These are phyloP conservation scores for Lantana camara DNA, from an alignment of 257 asterid genomes.

Conservation along the genomic window DNA sequence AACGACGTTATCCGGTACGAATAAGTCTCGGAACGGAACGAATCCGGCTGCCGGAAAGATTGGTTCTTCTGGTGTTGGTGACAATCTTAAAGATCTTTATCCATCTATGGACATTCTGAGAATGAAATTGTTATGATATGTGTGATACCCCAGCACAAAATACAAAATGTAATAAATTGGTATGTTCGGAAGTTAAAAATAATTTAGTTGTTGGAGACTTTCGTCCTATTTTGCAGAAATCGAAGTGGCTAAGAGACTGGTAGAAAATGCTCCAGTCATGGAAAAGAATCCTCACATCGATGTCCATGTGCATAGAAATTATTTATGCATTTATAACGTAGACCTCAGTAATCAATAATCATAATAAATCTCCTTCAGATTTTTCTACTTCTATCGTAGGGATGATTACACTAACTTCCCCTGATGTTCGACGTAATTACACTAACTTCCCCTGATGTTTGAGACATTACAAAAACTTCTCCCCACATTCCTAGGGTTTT, in stretches of 20 bases:
- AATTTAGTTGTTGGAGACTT: no score
- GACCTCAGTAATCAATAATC: not conserved
- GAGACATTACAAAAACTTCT: no score
- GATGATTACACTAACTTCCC: no score
- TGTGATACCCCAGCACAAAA: no score
- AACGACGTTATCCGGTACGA: not conserved
- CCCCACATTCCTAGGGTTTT: no score
- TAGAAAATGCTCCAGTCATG: conserved; percentile 27
- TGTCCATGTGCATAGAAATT: conserved; percentile 35
- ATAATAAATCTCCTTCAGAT: no score
- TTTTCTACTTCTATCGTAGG: no score
- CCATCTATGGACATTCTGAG: conserved; percentile 23
- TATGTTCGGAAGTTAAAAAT: conserved; percentile 24
- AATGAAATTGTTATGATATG: no score
- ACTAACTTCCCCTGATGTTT: no score
- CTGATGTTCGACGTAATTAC: no score
- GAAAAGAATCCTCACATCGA: conserved; percentile 27
- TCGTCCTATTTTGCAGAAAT: conserved; percentile 36
- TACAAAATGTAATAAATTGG: no score
- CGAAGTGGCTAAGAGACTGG: conserved; percentile 36
- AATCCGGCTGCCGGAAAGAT: conserved; percentile 1
- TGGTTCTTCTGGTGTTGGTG: not conserved
- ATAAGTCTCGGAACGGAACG: conserved; percentile 19
- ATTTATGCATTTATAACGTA: conserved; percentile 41
- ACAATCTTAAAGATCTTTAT: conserved; percentile 14